Conservation (phyloP, 148 eudicot species). For the Silene latifolia region DNA sequence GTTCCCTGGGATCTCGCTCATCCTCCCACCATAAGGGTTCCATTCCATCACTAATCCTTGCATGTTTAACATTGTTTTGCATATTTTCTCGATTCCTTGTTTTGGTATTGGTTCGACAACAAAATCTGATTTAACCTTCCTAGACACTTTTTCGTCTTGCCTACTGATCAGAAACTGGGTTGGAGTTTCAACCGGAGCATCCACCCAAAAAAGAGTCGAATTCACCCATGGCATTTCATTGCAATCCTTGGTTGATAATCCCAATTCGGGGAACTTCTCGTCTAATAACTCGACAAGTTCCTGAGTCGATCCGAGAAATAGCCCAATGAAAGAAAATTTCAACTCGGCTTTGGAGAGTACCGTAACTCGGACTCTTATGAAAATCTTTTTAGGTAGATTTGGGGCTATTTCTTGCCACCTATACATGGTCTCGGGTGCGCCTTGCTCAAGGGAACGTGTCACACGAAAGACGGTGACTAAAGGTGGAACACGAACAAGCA, state of each 20-base stretch:
- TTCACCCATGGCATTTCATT: constrained; percentile 23
- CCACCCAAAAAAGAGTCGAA: constrained; percentile 18
- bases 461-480: constrained; percentile 5
- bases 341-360: constrained; percentile 12
- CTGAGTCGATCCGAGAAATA: constrained; percentile 10
- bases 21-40: constrained; percentile 24
- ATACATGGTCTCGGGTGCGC: neutral
- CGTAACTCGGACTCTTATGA: neutral
- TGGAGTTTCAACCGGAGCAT: neutral
- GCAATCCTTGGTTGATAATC: constrained; percentile 13
- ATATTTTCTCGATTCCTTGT: neutral
- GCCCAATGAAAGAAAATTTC: constrained; percentile 13
- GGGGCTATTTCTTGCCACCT: constrained; percentile 11
- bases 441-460: constrained; percentile 8
- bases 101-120: constrained; percentile 8
- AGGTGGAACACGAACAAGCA: constrained; percentile 5
- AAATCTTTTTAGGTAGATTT: constrained; percentile 8
- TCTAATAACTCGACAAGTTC: constrained; percentile 3
- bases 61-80: constrained; percentile 6
- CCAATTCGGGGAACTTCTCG: constrained; percentile 13
- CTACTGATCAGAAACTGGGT: constrained; percentile 10
- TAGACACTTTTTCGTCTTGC: constrained; percentile 4
- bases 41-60: constrained; percentile 25
- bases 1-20: constrained; percentile 15
- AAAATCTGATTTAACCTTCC: constrained; percentile 26